Percentiles rank a stretch among this genome's conserved stretches.
phyloP scores from a whole-genome alignment of 163 green algal genomes.

The Coccomyxa subellipsoidea region DNA sequence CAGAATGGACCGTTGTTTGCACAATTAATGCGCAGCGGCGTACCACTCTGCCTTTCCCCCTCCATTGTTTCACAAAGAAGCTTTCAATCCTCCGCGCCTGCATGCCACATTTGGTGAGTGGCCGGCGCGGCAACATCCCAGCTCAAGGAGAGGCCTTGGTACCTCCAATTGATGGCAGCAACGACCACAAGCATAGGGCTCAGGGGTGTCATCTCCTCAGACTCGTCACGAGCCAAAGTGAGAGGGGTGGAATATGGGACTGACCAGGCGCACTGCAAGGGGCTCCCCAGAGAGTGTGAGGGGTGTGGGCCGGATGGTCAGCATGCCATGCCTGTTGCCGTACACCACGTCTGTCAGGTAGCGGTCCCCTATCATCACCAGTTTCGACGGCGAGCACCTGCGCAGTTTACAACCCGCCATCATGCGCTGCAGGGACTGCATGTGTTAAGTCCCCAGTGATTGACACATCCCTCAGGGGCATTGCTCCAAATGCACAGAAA shows the following conservation, averaged over 20 bases:
- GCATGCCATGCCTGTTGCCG: slow-evolving; percentile 83
- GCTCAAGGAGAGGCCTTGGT: too few species aligned
- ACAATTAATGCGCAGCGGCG: too few species aligned
- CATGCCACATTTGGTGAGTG: background rate
- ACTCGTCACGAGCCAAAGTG: too few species aligned
- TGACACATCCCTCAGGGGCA: background rate
- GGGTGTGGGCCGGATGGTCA: slow-evolving; percentile 77
- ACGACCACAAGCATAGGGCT: too few species aligned
- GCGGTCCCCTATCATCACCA: slow-evolving; percentile 83
- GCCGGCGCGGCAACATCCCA: too few species aligned
- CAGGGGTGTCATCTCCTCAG: too few species aligned
- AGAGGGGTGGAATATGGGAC: background rate
- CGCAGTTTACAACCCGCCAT: background rate
- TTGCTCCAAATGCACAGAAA: too few species aligned
- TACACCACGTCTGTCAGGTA: slow-evolving; percentile 89
- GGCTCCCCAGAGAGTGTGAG: slow-evolving; percentile 38
- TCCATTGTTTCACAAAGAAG: slow-evolving; percentile 40
- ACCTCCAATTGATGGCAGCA: too few species aligned
- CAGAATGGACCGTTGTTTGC: too few species aligned
- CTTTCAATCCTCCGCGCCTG: slow-evolving; percentile 52
- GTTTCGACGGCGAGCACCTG: slow-evolving; percentile 28
- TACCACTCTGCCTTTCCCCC: slow-evolving; percentile 19
- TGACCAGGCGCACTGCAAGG: background rate
- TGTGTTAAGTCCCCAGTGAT: too few species aligned
- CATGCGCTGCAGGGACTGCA: background rate